These are phyloP conservation scores for Yarrowia hollandica DNA, from an alignment of 805 yeast species.

Conservation along the genomic window DNA sequence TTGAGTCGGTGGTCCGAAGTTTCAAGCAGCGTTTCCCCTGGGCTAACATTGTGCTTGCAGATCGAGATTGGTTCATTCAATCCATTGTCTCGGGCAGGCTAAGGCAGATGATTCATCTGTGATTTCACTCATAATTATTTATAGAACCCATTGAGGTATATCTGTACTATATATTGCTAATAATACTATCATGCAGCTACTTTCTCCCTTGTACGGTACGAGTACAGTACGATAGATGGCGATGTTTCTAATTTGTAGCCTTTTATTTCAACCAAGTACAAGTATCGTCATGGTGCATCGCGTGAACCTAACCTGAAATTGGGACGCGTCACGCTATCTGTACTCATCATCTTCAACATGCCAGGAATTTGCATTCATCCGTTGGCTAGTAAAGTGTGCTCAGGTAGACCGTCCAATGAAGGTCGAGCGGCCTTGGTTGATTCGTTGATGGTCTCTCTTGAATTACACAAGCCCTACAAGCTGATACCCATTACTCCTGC, in stretches of 20 bases:
- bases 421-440: conserved; percentile 22
- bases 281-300: too few species aligned
- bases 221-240: too few species aligned
- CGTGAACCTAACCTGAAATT: neutral
- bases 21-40: conserved; percentile 11
- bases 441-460: neutral
- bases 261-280: too few species aligned
- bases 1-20: neutral
- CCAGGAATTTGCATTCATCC: conserved; percentile 28
- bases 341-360: conserved; percentile 1
- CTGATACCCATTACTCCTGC: conserved; percentile 14
- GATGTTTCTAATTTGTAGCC: too few species aligned
- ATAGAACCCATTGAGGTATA: neutral
- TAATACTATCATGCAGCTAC: neutral
- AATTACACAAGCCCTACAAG: conserved; percentile 1
- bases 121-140: neutral
- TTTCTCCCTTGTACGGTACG: too few species aligned
- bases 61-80: conserved; percentile 24
- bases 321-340: neutral
- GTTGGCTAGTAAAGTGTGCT: conserved; percentile 22
- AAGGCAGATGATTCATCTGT: conserved; percentile 15
- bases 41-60: conserved; percentile 15
- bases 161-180: neutral
- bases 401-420: conserved; percentile 15
- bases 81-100: conserved; percentile 12